Conservation (phyloP, 768 basidiomycete species). For the Myochromella boudieri region DNA sequence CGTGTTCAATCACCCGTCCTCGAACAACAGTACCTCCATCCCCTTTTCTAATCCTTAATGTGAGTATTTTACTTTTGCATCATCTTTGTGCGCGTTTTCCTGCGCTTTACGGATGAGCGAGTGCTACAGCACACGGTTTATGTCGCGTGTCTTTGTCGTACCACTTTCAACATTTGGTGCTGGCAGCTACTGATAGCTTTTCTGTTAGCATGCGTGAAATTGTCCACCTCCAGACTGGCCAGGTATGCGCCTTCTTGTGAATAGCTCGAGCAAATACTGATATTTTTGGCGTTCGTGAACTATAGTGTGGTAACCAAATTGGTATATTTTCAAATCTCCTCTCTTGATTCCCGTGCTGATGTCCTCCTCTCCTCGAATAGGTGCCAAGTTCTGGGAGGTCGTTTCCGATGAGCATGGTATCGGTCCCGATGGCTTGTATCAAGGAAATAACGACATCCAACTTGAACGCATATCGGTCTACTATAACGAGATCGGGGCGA, state of each 20-base stretch:
- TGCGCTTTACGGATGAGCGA: constrained; percentile 16
- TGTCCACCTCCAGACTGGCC: constrained; percentile 99
- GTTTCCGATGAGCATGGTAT: constrained; percentile 99
- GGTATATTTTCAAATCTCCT: constrained; percentile 52
- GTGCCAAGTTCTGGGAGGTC: constrained; percentile 97
- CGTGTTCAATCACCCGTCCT: constrained; percentile 44
- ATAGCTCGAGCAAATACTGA: constrained; percentile 19
- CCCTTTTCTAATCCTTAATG: constrained; percentile 39
- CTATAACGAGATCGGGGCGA: constrained; percentile 93
- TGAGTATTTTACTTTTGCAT: constrained; percentile 26
- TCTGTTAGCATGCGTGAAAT: constrained; percentile 93
- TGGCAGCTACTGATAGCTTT: constrained; percentile 30
- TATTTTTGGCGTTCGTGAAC: constrained; percentile 24
- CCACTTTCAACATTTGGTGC: constrained; percentile 34
- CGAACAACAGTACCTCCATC: constrained; percentile 39
- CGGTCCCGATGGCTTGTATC: constrained; percentile 89
- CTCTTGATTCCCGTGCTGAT: constrained; percentile 19
- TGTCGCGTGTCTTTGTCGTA: constrained; percentile 46
- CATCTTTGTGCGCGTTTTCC: constrained; percentile 6
- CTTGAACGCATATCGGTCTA: constrained; percentile 97
- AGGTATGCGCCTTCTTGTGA: constrained; percentile 50
- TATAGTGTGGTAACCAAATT: constrained; percentile 98
- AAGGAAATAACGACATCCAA: constrained; percentile 92
- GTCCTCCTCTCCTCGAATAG: constrained; percentile 35
- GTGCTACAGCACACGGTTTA: constrained; percentile 26